Conservation (phyloP, 1,284 basidiomycete genomes). For the Peniophora sp. region DNA sequence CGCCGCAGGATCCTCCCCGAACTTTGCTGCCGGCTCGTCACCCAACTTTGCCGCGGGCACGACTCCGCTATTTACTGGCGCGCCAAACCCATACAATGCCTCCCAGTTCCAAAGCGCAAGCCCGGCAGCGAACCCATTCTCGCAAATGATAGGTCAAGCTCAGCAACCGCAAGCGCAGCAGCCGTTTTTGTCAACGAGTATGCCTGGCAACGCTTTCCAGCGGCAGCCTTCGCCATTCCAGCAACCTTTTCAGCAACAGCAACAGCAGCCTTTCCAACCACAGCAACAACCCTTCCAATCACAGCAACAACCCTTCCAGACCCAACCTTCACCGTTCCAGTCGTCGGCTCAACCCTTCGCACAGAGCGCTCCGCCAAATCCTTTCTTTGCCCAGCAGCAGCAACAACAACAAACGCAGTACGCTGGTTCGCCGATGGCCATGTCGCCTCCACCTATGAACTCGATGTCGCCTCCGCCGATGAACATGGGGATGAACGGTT, state of each 20-base stretch:
- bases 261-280: constrained; percentile 12
- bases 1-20: background rate
- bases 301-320: constrained; percentile 8
- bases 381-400: constrained; percentile 11
- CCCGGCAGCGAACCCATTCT: constrained; percentile 3
- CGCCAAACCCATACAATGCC: constrained; percentile 3
- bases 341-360: constrained; percentile 11
- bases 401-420: constrained; percentile 10
- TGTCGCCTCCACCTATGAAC: background rate
- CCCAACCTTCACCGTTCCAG: constrained; percentile 13
- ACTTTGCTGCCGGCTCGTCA: background rate
- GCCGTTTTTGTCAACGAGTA: constrained; percentile 8
- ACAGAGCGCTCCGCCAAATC: constrained; percentile 8
- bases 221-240: constrained; percentile 7
- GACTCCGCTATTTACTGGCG: background rate
- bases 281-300: constrained; percentile 8
- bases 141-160: constrained; percentile 14
- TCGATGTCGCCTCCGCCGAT: constrained; percentile 6
- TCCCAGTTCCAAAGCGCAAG: constrained; percentile 7
- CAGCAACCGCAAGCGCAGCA: constrained; percentile 10
- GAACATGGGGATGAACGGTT: constrained; percentile 7
- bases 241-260: constrained; percentile 12
- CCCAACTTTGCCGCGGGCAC: background rate
- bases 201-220: constrained; percentile 13
- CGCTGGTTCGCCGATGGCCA: background rate